A percentile compares a stretch with the other conserved stretches of the same genome.
Evolutionary conservation across 176 grass and related monocot species (phyloP).

Genomic region (Panicum miliaceum): DNA sequence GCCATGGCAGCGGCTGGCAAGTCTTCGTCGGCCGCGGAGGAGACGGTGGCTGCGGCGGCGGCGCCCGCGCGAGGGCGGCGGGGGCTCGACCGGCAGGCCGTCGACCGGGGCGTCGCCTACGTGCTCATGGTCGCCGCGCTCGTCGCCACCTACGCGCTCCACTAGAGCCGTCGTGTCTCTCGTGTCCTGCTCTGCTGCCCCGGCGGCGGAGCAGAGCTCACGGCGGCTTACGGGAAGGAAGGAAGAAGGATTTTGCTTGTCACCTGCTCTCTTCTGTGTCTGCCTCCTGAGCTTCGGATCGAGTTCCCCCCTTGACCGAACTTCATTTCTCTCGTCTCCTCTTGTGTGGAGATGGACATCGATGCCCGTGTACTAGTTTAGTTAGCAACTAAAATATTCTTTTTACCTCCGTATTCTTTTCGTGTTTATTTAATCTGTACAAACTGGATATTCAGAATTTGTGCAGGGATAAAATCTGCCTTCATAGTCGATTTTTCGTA

Average conservation of each 20-base stretch:
- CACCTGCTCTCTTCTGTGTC: not conserved
- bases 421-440: not conserved
- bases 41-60: not conserved
- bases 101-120: conserved; percentile 70
- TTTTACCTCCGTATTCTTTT: not conserved
- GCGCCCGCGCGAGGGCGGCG: not conserved
- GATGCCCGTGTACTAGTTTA: not conserved
- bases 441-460: not conserved
- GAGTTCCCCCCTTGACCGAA: conserved; percentile 15
- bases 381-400: not conserved
- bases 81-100: conserved; percentile 50
- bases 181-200: not conserved
- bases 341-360: not conserved
- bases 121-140: conserved; percentile 65
- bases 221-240: not conserved
- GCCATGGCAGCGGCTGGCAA: not conserved
- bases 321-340: not conserved
- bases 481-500: no score
- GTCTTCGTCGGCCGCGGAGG: conserved; percentile 8
- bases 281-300: not conserved
- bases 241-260: no score
- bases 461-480: not conserved
- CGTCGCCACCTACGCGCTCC: conserved; percentile 63
- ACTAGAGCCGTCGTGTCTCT: conserved; percentile 25
- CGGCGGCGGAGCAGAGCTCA: not conserved